These are phyloP conservation scores for Phytophthora quininea DNA, from an alignment of 352 stramenopile species.

Conservation along the genomic window DNA sequence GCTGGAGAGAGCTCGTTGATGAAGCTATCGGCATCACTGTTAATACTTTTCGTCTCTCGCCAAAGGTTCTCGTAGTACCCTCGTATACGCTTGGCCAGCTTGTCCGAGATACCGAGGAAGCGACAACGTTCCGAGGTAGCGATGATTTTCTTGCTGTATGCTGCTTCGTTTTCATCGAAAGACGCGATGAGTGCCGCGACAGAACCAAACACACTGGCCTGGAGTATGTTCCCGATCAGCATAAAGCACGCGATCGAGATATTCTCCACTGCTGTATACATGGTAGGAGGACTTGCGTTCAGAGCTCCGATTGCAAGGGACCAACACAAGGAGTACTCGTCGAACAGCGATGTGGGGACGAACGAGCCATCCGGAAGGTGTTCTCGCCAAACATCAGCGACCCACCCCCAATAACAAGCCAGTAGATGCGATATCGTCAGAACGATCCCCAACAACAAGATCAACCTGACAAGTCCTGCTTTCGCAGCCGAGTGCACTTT, in stretches of 20 bases:
- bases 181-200: conserved; percentile 70
- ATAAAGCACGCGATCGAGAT: conserved; percentile 69
- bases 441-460: conserved; percentile 50
- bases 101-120: conserved; percentile 65
- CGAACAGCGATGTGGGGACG: conserved; percentile 25
- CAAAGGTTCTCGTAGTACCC: conserved; percentile 75
- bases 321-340: conserved; percentile 61
- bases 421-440: conserved; percentile 58
- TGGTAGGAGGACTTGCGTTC: conserved; percentile 62
- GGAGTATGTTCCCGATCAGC: conserved; percentile 67
- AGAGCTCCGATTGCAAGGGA: conserved; percentile 64
- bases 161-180: conserved; percentile 64
- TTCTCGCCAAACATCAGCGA: conserved; percentile 50
- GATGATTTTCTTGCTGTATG: conserved; percentile 75
- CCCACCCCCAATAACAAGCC: conserved; percentile 67
- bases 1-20: conserved; percentile 78
- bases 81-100: conserved; percentile 53
- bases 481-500: conserved; percentile 66
- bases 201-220: conserved; percentile 72
- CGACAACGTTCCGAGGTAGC: conserved; percentile 63
- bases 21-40: conserved; percentile 64
- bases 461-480: conserved; percentile 60
- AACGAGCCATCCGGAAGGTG: conserved; percentile 44
- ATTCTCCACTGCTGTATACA: conserved; percentile 55
- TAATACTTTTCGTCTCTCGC: conserved; percentile 67